Evolutionary conservation across 2,329 filamentous ascomycete species (phyloP).

Genomic region (Neofusicoccum umdonicola): DNA sequence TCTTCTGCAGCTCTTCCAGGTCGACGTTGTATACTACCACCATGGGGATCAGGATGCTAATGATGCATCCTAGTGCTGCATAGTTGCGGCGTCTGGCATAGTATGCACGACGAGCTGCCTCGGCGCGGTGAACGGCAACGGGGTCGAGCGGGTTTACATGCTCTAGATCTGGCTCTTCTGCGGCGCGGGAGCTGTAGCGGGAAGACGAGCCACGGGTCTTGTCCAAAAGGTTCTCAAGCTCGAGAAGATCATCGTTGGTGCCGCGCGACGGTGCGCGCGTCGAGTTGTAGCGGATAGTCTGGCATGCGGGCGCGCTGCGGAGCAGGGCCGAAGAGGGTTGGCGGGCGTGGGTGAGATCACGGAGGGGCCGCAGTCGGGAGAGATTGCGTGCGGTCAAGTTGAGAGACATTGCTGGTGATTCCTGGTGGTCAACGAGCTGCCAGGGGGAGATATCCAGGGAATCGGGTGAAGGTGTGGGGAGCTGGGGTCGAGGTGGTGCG

Average conservation of each 20-base stretch:
- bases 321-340: conserved; percentile 23
- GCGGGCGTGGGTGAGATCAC: conserved; percentile 26
- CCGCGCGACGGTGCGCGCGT: neutral
- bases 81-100: conserved; percentile 31
- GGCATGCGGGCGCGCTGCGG: conserved; percentile 20
- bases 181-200: conserved; percentile 3
- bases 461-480: conserved; percentile 1
- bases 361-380: conserved; percentile 30
- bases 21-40: conserved; percentile 34
- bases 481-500: neutral
- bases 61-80: conserved; percentile 32
- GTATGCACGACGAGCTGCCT: conserved; percentile 30
- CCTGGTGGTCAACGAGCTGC: neutral
- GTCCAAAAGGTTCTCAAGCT: conserved; percentile 5
- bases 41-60: conserved; percentile 38
- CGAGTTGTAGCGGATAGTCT: conserved; percentile 18
- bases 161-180: conserved; percentile 11
- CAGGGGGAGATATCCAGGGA: neutral
- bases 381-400: conserved; percentile 25
- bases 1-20: conserved; percentile 21
- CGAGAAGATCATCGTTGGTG: neutral
- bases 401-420: conserved; percentile 12
- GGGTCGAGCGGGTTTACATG: conserved; percentile 24
- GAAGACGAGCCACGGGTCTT: neutral
- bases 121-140: conserved; percentile 34